Evolutionary conservation across 2,329 filamentous ascomycete genomes (phyloP), one percentile per base, ranked within the genome.

Genomic region (Neofusicoccum cordaticola): DNA sequence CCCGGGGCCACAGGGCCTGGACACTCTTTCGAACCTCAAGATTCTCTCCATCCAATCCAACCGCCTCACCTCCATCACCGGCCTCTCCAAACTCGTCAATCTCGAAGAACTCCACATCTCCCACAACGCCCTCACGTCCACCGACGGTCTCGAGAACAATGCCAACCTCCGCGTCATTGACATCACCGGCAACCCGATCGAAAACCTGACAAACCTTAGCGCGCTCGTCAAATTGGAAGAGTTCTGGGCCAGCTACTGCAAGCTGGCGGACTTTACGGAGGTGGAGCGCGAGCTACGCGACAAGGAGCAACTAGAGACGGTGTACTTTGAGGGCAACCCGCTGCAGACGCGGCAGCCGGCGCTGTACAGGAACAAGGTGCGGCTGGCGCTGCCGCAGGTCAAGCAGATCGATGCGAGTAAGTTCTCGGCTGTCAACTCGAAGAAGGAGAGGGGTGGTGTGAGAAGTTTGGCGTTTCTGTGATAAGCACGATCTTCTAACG

Each of bases 41-140:
- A 91, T 98, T 58, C 87, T 99, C 61, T 96, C 92, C 72, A 93
- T 99, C 71, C 95, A 98, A 79, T 95, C 93, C 45, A 99, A 99
- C 81, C 90, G 95, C 58, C 90, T 99, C 69, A 89, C 87, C 65
- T 85, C 88, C 68, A 85, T 99, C 15, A 83, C 87, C 11, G 92
- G 92, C 2, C 85, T 99, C 17, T 85, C 85, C n/a, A 82, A 86
- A 9, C 86, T 94, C 1, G 84, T 86, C 4, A 86, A 87, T 57
- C 88, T 99, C 0, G 92, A 97, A 78, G 95, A 99, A 78, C 85
- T 99, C 12, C 97, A 99, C 79, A 90, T 98, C 69, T 96, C 93
- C 4, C 92, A 99, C 82, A 99, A 99, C 76, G 87, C 90, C n/a
- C 84, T 99, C 52, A 88, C 88, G 17, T 86, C 88, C 1, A 84